phyloP scores from a whole-genome alignment of 768 basidiomycete genomes.

The Tulasnella sp. region DNA sequence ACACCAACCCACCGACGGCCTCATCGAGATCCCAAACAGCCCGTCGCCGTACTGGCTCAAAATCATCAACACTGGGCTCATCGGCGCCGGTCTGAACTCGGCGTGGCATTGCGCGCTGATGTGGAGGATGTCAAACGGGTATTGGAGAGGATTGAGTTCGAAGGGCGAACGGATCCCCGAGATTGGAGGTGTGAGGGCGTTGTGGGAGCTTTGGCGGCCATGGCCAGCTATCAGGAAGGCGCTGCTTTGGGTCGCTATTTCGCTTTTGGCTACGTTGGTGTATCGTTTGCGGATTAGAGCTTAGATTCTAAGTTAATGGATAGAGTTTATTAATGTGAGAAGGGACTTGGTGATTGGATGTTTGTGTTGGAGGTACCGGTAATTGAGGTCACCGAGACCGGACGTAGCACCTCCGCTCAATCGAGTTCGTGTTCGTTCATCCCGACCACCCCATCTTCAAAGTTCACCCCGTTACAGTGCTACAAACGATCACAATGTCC shows the following conservation, averaged over 20 bases:
- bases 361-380: too few relatives aligned
- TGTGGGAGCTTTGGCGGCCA: background rate
- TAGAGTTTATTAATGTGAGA: too few relatives aligned
- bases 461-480: too few relatives aligned
- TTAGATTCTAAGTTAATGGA: too few relatives aligned
- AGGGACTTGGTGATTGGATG: too few relatives aligned
- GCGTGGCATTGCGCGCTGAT: conserved; percentile 37
- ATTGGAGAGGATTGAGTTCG: background rate
- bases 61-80: conserved; percentile 29
- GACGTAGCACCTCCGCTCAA: background rate
- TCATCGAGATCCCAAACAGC: background rate
- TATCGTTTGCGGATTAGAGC: too few relatives aligned
- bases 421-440: background rate
- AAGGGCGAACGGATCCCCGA: background rate
- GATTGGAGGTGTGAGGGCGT: background rate
- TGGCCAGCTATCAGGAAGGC: background rate
- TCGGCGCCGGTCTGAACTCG: conserved; percentile 51
- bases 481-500: conserved; percentile 25
- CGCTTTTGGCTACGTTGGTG: background rate
- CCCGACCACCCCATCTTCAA: background rate
- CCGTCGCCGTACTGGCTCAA: background rate
- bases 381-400: background rate
- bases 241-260: background rate
- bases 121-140: background rate
- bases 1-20: background rate